phyloP scores from a whole-genome alignment of 495 filamentous ascomycete species.

The Neurospora sp. region DNA sequence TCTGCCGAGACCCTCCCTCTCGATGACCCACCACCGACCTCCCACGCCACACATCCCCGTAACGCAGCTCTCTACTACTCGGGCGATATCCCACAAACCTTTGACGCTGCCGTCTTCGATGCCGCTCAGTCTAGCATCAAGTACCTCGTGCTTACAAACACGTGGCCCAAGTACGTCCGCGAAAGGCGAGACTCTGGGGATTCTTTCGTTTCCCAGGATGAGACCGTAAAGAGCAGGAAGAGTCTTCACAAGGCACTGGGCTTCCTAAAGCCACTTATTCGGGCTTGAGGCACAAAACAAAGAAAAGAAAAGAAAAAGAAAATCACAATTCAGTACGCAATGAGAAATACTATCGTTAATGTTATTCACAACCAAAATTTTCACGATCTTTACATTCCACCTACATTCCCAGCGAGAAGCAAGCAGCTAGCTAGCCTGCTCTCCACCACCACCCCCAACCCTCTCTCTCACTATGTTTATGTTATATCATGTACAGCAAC shows the following conservation, averaged over 20 bases:
- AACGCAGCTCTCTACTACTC: constrained; percentile 6
- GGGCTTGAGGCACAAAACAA: neutral
- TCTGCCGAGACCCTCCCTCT: neutral
- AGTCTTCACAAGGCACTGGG: constrained; percentile 5
- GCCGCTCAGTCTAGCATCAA: constrained; percentile 51
- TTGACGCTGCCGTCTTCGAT: constrained; percentile 47
- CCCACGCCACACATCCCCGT: neutral
- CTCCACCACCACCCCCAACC: neutral
- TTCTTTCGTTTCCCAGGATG: neutral
- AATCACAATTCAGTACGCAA: neutral
- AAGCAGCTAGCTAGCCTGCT: neutral
- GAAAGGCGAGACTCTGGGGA: constrained; percentile 18
- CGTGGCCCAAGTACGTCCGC: constrained; percentile 55
- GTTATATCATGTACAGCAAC: neutral
- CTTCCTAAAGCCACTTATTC: constrained; percentile 8
- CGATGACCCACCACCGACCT: neutral
- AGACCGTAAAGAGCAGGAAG: constrained; percentile 1
- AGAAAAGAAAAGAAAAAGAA: neutral
- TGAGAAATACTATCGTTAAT: neutral
- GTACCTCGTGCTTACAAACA: constrained; percentile 59
- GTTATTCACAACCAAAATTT: neutral
- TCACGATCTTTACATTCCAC: neutral
- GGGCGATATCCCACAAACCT: constrained; percentile 37
- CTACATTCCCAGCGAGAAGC: neutral
- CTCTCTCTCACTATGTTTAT: neutral